Evolutionary conservation across 2,329 filamentous ascomycete genomes (phyloP).

Genomic region (Thermomyces lanuginosus): DNA sequence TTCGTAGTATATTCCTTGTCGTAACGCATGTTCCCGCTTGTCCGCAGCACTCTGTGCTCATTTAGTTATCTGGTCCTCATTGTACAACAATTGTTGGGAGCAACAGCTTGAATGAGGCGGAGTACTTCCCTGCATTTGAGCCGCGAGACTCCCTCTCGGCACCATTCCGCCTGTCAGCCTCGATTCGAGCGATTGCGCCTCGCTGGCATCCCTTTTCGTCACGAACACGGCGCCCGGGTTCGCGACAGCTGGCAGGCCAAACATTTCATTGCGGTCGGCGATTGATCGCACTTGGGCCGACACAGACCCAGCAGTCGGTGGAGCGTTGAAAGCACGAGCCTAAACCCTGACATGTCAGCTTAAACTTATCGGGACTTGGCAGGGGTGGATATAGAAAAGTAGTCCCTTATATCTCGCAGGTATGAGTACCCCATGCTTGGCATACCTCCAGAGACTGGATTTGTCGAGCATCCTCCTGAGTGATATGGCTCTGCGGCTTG

Average conservation of each 20-base stretch:
- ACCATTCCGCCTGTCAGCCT: conserved; percentile 16
- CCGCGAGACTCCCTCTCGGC: conserved; percentile 16
- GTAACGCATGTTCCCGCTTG: conserved; percentile 16
- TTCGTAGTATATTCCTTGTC: too few relatives aligned
- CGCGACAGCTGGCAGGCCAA: conserved; percentile 12
- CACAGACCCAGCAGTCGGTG: conserved; percentile 15
- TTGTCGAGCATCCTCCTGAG: conserved; percentile 16
- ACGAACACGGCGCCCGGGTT: conserved; percentile 13
- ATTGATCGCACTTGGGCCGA: conserved; percentile 18
- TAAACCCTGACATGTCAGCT: conserved; percentile 5
- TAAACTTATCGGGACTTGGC: too few relatives aligned
- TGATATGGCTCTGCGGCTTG: conserved; percentile 19
- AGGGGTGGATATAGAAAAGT: too few relatives aligned
- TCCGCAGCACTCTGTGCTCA: conserved; percentile 17
- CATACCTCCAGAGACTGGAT: conserved; percentile 18
- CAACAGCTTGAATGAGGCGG: not conserved
- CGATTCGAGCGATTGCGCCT: conserved; percentile 15
- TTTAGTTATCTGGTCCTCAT: conserved; percentile 2
- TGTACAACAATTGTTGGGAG: not conserved
- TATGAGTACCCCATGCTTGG: too few relatives aligned
- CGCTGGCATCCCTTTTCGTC: conserved; percentile 18
- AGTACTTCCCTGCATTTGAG: conserved; percentile 19
- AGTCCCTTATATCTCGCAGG: too few relatives aligned
- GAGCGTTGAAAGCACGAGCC: conserved; percentile 19
- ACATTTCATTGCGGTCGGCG: conserved; percentile 17